A percentile compares a stretch with the other conserved stretches of the same genome.
Conservation (phyloP, 2,329 filamentous ascomycete genomes). For the Knoxdaviesia proteae region DNA sequence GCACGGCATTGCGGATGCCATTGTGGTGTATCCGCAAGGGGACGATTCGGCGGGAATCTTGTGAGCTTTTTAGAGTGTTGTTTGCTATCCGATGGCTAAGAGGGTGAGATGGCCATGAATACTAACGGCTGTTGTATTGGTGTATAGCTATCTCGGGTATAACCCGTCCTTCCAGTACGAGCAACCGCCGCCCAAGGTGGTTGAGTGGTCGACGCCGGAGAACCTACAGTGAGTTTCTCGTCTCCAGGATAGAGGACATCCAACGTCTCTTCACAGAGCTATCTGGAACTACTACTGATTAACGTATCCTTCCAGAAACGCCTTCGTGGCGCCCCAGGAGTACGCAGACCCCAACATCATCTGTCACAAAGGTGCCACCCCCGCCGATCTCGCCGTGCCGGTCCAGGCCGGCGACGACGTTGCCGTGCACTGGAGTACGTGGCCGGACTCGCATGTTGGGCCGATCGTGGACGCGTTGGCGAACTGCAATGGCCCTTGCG, state of each 20-base stretch:
- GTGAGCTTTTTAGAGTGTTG: background rate
- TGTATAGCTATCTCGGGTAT: constrained; percentile 1
- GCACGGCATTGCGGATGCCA: constrained; percentile 1
- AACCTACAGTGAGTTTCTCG: constrained; percentile 1
- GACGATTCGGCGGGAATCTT: background rate
- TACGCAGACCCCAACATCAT: constrained; percentile 21
- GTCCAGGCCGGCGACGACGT: constrained; percentile 19
- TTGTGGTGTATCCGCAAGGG: background rate
- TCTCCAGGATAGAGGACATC: too few relatives aligned
- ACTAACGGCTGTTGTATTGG: too few relatives aligned
- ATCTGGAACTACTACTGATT: too few relatives aligned
- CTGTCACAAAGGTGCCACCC: constrained; percentile 20
- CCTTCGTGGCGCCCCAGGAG: constrained; percentile 23
- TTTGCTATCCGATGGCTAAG: background rate
- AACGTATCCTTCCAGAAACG: constrained; percentile 12
- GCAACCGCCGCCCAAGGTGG: constrained; percentile 1
- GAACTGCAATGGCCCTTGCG: constrained; percentile 34
- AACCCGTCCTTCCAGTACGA: constrained; percentile 2
- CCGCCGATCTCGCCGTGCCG: constrained; percentile 16
- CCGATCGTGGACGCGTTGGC: constrained; percentile 46
- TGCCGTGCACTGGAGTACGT: constrained; percentile 18
- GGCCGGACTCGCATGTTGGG: constrained; percentile 22
- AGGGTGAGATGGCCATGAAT: background rate
- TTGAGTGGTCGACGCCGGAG: constrained; percentile 3
- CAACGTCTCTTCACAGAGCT: too few relatives aligned